Evolutionary conservation across 345 rosid species (phyloP).

Genomic region (Lumnitzera racemosa): DNA sequence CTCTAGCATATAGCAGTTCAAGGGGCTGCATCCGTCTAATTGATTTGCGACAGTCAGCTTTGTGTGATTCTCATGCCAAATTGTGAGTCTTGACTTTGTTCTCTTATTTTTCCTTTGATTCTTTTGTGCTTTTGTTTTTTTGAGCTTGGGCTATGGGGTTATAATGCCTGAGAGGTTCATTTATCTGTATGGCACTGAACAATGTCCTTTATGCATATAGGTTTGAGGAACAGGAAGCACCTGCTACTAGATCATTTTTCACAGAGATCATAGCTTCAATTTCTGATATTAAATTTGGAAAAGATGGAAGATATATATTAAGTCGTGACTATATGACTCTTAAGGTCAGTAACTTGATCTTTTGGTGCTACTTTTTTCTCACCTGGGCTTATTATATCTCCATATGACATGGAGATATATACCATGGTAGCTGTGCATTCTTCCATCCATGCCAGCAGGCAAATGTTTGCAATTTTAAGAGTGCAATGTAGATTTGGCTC

Average conservation of each 20-base stretch:
- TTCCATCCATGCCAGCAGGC: no score
- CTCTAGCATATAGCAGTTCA: slow-evolving; percentile 96
- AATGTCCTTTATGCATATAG: slow-evolving; percentile 26
- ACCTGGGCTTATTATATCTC: neutral
- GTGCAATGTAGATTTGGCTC: neutral
- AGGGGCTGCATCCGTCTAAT: slow-evolving; percentile 94
- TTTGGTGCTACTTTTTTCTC: neutral
- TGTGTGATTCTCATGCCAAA: slow-evolving; percentile 90
- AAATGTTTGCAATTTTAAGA: no score
- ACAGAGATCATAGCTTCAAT: slow-evolving; percentile 99
- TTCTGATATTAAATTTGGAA: slow-evolving; percentile 90
- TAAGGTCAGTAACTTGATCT: slow-evolving; percentile 50
- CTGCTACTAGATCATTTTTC: slow-evolving; percentile 92
- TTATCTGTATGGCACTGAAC: no score
- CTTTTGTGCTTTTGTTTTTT: neutral
- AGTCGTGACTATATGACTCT: slow-evolving; percentile 99
- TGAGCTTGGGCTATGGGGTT: slow-evolving; percentile 1
- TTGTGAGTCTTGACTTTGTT: slow-evolving; percentile 44
- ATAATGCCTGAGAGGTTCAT: no score
- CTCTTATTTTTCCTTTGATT: neutral
- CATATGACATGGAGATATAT: neutral
- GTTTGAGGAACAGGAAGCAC: slow-evolving; percentile 92
- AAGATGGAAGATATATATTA: slow-evolving; percentile 81
- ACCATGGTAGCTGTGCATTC: no score
- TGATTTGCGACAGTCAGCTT: slow-evolving; percentile 97